These are phyloP conservation scores for Linnemannia hyalina DNA, from an alignment of 192 early-diverging fungal species.

Conservation along the genomic window DNA sequence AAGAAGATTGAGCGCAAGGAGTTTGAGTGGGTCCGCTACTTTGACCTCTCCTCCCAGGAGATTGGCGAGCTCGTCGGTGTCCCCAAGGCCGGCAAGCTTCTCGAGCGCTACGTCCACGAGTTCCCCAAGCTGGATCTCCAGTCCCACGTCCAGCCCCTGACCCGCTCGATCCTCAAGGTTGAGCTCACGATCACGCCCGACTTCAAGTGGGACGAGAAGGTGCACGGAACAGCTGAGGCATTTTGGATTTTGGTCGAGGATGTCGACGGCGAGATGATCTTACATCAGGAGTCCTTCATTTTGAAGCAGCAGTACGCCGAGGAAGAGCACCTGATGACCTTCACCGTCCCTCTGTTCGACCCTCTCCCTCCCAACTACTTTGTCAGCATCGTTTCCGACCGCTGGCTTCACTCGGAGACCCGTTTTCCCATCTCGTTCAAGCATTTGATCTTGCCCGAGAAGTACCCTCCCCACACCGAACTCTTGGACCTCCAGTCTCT, in stretches of 20 bases:
- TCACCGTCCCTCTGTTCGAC: slow-evolving; percentile 92
- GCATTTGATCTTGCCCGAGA: slow-evolving; percentile 92
- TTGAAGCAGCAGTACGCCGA: slow-evolving; percentile 86
- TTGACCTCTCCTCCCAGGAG: slow-evolving; percentile 92
- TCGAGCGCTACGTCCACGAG: slow-evolving; percentile 92
- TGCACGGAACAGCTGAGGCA: slow-evolving; percentile 84
- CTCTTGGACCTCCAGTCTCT: slow-evolving; percentile 95
- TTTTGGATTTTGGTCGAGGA: slow-evolving; percentile 98
- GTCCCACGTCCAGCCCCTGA: slow-evolving; percentile 94
- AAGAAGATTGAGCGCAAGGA: slow-evolving; percentile 93
- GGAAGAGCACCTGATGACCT: slow-evolving; percentile 89
- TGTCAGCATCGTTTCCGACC: slow-evolving; percentile 91
- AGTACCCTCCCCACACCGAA: slow-evolving; percentile 95
- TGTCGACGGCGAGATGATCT: slow-evolving; percentile 88
- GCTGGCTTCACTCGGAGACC: slow-evolving; percentile 95
- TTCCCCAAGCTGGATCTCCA: slow-evolving; percentile 94
- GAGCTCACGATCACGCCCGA: slow-evolving; percentile 95
- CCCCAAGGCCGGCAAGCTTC: slow-evolving; percentile 89
- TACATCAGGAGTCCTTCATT: slow-evolving; percentile 93
- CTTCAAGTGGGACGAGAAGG: slow-evolving; percentile 94
- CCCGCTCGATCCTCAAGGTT: slow-evolving; percentile 89
- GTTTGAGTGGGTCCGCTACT: slow-evolving; percentile 95
- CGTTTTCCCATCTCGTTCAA: slow-evolving; percentile 93
- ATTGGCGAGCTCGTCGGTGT: slow-evolving; percentile 91
- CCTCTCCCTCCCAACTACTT: slow-evolving; percentile 98